Conservation (phyloP, 2,329 filamentous ascomycete species). For the Fusarium xylarioides region DNA sequence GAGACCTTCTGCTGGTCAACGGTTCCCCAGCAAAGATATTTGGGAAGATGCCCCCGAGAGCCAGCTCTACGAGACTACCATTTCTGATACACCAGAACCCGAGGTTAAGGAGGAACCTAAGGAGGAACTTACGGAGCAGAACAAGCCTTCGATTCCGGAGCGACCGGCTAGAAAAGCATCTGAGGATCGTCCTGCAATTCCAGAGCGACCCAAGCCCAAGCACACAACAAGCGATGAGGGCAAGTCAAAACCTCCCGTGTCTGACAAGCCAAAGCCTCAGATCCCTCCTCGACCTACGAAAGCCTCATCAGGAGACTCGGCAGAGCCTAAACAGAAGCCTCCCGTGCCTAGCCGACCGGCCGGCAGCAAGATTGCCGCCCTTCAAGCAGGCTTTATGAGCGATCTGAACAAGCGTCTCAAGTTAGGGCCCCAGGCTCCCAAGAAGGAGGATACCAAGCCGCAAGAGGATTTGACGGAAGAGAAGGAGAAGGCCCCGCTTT, state of each 20-base stretch:
- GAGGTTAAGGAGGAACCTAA: conserved; percentile 41
- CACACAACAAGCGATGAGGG: conserved; percentile 50
- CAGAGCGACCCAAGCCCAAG: conserved; percentile 65
- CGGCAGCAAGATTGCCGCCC: conserved; percentile 86
- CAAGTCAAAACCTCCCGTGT: conserved; percentile 54
- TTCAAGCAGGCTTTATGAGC: conserved; percentile 91
- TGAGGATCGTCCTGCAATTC: conserved; percentile 57
- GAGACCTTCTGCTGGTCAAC: conserved; percentile 68
- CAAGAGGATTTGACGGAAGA: conserved; percentile 65
- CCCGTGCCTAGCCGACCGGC: conserved; percentile 77
- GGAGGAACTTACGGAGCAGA: conserved; percentile 36
- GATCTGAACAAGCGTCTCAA: conserved; percentile 91
- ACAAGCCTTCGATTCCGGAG: conserved; percentile 44
- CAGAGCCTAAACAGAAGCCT: conserved; percentile 77
- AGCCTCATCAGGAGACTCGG: conserved; percentile 50
- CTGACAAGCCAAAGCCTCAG: conserved; percentile 66
- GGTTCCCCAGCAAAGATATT: conserved; percentile 91
- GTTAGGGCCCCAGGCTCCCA: conserved; percentile 82
- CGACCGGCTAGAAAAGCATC: conserved; percentile 52
- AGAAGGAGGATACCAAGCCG: conserved; percentile 73
- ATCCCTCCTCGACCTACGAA: conserved; percentile 72
- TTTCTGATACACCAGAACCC: conserved; percentile 52
- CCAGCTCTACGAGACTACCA: conserved; percentile 79
- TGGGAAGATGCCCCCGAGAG: conserved; percentile 96
- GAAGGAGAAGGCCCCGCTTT: conserved; percentile 80